Evolutionary conservation across 805 yeast genomes (phyloP), one percentile per base, ranked within the genome.

Genomic region (Kockiozyma suomiensis): DNA sequence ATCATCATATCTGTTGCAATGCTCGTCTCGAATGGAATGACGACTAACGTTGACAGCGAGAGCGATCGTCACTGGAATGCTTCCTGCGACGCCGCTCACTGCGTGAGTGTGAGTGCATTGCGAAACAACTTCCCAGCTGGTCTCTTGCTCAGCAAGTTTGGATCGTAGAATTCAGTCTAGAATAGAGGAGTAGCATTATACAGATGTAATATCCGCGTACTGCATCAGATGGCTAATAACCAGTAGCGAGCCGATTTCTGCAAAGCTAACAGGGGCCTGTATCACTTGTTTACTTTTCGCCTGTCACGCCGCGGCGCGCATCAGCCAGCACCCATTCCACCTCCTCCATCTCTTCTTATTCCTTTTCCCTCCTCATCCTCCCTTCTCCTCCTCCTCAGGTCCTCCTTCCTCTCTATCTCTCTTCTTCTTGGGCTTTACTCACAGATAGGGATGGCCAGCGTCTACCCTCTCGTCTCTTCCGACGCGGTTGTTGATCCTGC

Each of bases 401-500:
- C 17, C 33, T 37, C n/a, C 30, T 21, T n/a, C 40, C 19, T 32
- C 17, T 38, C 41, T 30, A 26, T 23, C 37, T 19, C 19, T 23
- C 7, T 19, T 15, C 17, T 30, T 23, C 30, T 25, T 28, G 50
- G 21, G 17, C 26, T 4, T 15, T 23, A n/a, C 23, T 17, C 25
- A 8, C 15, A 25, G 12, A 25, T 32, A 26, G 33, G 25, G 33
- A 42, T 45, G 56, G 40, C 56, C 49, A 30, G 35, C 50, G 49
- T 55, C 42, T 55, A 55, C 41, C 61, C 51, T 3, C 49, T 43
- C 42, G 56, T 48, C 50, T 45, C 61, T 21, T 47, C 61, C 38
- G 56, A 57, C 33, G 48, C 56, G 35, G 28, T 51, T 4, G 25
- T 40, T 7, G 49, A 52, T 3, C 40, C 47, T 10, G 21, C 52